Evolutionary conservation across 2,329 filamentous ascomycete genomes (phyloP).

Genomic region (Nothomitra cinnamomea): DNA sequence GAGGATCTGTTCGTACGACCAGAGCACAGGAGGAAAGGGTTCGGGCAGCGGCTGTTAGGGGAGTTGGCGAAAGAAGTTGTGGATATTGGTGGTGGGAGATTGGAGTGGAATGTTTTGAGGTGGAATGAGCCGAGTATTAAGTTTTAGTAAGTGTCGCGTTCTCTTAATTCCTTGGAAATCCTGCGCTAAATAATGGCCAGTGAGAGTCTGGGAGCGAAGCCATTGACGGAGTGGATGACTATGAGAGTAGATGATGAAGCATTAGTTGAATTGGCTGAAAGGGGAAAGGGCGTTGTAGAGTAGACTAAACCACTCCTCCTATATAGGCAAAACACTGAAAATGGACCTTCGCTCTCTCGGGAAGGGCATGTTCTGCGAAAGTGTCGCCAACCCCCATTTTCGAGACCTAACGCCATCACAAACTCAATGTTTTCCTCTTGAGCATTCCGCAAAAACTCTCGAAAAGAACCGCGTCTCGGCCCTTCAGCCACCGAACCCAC

Average conservation of each 20-base stretch:
- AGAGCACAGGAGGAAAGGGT: slow-evolving; percentile 54
- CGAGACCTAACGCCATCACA: background rate
- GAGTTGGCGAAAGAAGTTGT: slow-evolving; percentile 66
- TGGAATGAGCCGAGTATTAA: slow-evolving; percentile 85
- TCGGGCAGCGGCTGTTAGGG: slow-evolving; percentile 58
- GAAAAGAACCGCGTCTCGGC: slow-evolving; percentile 55
- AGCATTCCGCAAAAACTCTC: slow-evolving; percentile 79
- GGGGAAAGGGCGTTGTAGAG: slow-evolving; percentile 1
- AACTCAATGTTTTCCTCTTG: slow-evolving; percentile 31
- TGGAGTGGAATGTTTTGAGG: slow-evolving; percentile 85
- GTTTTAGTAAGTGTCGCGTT: slow-evolving; percentile 44
- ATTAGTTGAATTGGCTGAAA: slow-evolving; percentile 24
- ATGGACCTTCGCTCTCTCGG: too few relatives aligned
- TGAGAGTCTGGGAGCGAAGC: slow-evolving; percentile 22
- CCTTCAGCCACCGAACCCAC: slow-evolving; percentile 55
- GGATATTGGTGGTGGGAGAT: slow-evolving; percentile 50
- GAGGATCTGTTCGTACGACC: slow-evolving; percentile 80
- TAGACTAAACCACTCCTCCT: background rate
- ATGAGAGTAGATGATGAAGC: slow-evolving; percentile 32
- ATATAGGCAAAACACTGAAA: background rate
- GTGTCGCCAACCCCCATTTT: background rate
- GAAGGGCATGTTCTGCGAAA: background rate
- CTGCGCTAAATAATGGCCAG: background rate
- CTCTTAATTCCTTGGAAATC: background rate
- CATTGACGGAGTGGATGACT: slow-evolving; percentile 31